Evolutionary conservation across 192 early-diverging fungal species (phyloP).

Genomic region (Backusella tarrabulga): DNA sequence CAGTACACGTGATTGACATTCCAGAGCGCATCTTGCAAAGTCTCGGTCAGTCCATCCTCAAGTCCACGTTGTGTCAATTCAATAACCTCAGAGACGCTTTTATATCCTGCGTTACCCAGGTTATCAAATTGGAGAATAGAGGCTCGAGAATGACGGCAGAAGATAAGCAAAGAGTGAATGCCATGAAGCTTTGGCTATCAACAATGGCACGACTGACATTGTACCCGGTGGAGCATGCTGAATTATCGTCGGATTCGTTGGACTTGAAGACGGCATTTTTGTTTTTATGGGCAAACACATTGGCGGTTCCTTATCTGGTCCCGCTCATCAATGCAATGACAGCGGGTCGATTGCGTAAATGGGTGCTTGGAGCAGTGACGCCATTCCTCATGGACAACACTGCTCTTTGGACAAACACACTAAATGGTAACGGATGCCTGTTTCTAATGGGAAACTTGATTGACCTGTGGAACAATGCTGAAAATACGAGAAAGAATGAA

Average conservation of each 20-base stretch:
- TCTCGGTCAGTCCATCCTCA: not conserved
- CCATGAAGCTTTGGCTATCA: slow-evolving; percentile 27
- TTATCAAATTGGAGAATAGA: slow-evolving; percentile 17
- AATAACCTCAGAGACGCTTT: not conserved
- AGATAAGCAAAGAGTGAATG: slow-evolving; percentile 9
- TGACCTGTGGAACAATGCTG: slow-evolving; percentile 8
- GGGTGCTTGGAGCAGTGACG: not conserved
- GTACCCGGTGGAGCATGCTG: slow-evolving; percentile 22
- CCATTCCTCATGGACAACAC: not conserved
- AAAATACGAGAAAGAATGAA: not conserved
- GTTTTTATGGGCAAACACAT: not conserved
- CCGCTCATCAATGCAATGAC: not conserved
- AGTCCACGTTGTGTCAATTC: not conserved
- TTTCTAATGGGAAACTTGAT: slow-evolving; percentile 33
- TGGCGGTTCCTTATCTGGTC: slow-evolving; percentile 9
- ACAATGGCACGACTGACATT: slow-evolving; percentile 19
- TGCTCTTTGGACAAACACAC: not conserved
- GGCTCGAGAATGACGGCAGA: not conserved
- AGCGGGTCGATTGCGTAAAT: not conserved
- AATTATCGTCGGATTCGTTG: not conserved
- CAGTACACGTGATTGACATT: slow-evolving; percentile 8
- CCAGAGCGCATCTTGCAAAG: not conserved
- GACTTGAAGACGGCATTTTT: not conserved
- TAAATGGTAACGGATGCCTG: slow-evolving; percentile 27
- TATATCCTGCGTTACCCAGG: not conserved